A percentile compares a stretch with the other conserved stretches of the same genome.
Conservation (phyloP, 768 basidiomycete species). For the Exidia glandulosa region DNA sequence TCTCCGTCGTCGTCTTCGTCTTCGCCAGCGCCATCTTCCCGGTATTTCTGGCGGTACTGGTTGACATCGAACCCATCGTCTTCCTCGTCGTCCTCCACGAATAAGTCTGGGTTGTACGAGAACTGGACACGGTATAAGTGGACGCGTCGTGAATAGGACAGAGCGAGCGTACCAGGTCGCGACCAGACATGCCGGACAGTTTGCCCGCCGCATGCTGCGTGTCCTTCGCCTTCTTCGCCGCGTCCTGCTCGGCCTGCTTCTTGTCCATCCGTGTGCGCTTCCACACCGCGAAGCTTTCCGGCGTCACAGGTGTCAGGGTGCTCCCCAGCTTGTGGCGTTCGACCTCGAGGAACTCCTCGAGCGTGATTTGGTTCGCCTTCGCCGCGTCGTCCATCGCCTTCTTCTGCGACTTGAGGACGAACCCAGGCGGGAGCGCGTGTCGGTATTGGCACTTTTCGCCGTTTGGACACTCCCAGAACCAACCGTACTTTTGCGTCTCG, state of each 20-base stretch:
- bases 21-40: not conserved
- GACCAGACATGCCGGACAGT: constrained; percentile 85
- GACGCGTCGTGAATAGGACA: not conserved
- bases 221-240: constrained; percentile 70
- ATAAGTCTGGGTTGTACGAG: constrained; percentile 94
- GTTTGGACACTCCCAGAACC: constrained; percentile 95
- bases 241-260: constrained; percentile 85
- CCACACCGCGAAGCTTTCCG: constrained; percentile 86
- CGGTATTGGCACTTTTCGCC: constrained; percentile 86
- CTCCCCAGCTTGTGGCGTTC: constrained; percentile 93
- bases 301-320: constrained; percentile 87
- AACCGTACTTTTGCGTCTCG: constrained; percentile 69
- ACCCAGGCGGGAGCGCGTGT: constrained; percentile 92
- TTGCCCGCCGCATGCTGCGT: constrained; percentile 77
- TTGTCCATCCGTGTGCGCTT: constrained; percentile 93
- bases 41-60: not conserved
- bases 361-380: constrained; percentile 76
- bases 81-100: constrained; percentile 59
- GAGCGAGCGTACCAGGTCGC: constrained; percentile 74
- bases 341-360: constrained; percentile 96
- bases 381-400: constrained; percentile 88
- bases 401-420: constrained; percentile 87
- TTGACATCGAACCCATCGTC: constrained; percentile 13
- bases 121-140: constrained; percentile 57
- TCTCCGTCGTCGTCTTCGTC: not conserved